A percentile compares a stretch with the other conserved stretches of the same genome.
These are phyloP conservation scores for Cordyceps pruinosa DNA, from an alignment of 2,329 filamentous ascomycete species.

Conservation along the genomic window DNA sequence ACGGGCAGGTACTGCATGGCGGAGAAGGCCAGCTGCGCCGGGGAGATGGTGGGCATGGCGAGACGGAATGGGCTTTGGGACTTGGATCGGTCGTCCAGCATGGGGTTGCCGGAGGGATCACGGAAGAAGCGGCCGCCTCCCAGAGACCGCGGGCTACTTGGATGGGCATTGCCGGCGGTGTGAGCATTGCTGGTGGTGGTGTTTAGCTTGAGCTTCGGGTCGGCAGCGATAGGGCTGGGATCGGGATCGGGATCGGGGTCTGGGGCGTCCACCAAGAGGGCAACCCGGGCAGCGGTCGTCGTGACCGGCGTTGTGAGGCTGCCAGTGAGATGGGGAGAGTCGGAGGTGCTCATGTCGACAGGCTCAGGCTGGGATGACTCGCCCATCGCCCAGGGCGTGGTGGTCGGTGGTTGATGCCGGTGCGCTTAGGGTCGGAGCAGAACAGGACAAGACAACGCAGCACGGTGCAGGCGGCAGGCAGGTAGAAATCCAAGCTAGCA, in stretches of 20 bases:
- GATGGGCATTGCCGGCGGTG: conserved; percentile 11
- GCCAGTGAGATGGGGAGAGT: not conserved
- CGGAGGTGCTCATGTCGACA: conserved; percentile 3
- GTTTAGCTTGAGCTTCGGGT: conserved; percentile 15
- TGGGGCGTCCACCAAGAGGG: conserved; percentile 8
- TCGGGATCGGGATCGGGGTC: conserved; percentile 14
- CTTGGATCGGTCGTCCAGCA: conserved; percentile 23
- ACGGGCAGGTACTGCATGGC: conserved; percentile 69
- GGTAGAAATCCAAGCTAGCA: not conserved
- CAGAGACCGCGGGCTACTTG: conserved; percentile 21
- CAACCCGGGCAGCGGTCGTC: conserved; percentile 14
- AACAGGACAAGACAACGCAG: not conserved
- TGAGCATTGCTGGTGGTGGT: conserved; percentile 10
- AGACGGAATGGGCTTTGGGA: conserved; percentile 33
- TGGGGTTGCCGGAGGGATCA: conserved; percentile 20
- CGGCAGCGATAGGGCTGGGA: conserved; percentile 11
- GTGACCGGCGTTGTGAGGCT: not conserved
- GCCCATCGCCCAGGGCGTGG: not conserved
- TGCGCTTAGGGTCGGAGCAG: not conserved
- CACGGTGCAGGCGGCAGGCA: not conserved
- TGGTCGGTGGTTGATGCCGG: not conserved
- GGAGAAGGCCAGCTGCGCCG: conserved; percentile 54
- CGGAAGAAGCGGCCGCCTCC: conserved; percentile 29
- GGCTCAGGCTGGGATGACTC: not conserved
- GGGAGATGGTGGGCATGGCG: conserved; percentile 40